Percentiles rank a stretch among this genome's conserved stretches.
Evolutionary conservation across 176 grass and related monocot species (phyloP).

Genomic region (Eremochloa ophiuroides): DNA sequence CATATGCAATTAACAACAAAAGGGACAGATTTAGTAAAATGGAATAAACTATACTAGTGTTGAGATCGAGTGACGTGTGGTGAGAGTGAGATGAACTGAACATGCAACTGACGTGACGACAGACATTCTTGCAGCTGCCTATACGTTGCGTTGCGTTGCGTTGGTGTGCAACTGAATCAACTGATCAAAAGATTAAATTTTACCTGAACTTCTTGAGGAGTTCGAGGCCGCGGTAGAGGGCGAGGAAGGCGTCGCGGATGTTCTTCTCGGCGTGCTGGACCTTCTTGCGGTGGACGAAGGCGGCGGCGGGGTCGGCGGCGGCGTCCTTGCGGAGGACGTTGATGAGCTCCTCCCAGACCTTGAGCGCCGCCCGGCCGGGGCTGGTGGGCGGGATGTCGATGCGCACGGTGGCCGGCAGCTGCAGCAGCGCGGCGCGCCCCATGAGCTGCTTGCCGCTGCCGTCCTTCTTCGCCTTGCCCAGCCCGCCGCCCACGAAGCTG

Average conservation of each 20-base stretch:
- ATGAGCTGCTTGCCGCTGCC: constrained; percentile 13
- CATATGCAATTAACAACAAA: background rate
- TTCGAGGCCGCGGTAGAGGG: constrained; percentile 78
- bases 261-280: constrained; percentile 95
- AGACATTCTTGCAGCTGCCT: background rate
- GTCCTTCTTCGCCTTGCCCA: constrained; percentile 65
- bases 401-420: constrained; percentile 42
- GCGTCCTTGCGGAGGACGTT: constrained; percentile 83
- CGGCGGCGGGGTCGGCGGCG: constrained; percentile 44
- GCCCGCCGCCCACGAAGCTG: constrained; percentile 53
- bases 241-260: constrained; percentile 74
- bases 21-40: background rate
- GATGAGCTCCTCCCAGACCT: constrained; percentile 81
- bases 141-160: too few relatives aligned
- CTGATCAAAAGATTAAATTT: too few relatives aligned
- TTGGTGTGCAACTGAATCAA: too few relatives aligned
- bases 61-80: background rate
- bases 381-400: constrained; percentile 90
- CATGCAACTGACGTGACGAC: constrained; percentile 8
- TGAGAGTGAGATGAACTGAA: background rate
- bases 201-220: constrained; percentile 90
- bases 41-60: background rate
- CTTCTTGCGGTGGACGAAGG: constrained; percentile 80
- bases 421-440: constrained; percentile 20
- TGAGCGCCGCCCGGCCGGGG: constrained; percentile 53